Conservation (phyloP, 306 rosid species). For the Acacia acuminata region DNA sequence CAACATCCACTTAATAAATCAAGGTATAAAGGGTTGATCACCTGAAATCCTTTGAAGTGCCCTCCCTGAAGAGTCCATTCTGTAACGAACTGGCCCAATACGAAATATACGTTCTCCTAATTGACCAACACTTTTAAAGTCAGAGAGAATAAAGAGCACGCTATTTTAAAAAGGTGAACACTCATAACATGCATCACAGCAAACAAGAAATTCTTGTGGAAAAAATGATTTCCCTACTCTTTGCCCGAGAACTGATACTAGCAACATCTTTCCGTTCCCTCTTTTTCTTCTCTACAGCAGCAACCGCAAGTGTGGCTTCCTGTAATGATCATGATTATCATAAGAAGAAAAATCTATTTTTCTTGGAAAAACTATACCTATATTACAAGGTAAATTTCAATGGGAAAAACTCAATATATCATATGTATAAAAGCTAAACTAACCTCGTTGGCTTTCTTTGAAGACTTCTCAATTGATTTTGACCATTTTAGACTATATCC, state of each 20-base stretch:
- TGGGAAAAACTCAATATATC: not conserved
- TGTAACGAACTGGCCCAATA: conserved; percentile 67
- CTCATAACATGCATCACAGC: conserved; percentile 7
- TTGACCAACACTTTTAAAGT: conserved; percentile 39
- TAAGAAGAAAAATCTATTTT: conserved; percentile 21
- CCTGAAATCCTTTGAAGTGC: conserved; percentile 88
- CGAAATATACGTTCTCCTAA: conserved; percentile 83
- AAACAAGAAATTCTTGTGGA: conserved; percentile 44
- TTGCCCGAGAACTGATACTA: conserved; percentile 47
- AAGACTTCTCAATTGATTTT: conserved; percentile 86
- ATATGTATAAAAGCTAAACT: conserved; percentile 36
- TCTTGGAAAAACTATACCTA: conserved; percentile 24
- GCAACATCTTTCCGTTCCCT: conserved; percentile 68
- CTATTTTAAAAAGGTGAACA: not conserved
- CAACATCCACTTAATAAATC: not conserved
- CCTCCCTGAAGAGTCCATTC: conserved; percentile 85
- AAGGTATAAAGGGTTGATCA: conserved; percentile 32
- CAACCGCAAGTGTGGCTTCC: conserved; percentile 98
- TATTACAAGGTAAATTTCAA: conserved; percentile 8
- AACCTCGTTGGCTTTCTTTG: conserved; percentile 96
- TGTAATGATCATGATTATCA: conserved; percentile 37
- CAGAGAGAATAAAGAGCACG: conserved; percentile 12
- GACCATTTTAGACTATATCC: conserved; percentile 98
- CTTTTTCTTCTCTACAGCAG: conserved; percentile 86
- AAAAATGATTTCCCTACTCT: conserved; percentile 56